Conservation (phyloP, 768 basidiomycete genomes). For the Lactarius psammicola region DNA sequence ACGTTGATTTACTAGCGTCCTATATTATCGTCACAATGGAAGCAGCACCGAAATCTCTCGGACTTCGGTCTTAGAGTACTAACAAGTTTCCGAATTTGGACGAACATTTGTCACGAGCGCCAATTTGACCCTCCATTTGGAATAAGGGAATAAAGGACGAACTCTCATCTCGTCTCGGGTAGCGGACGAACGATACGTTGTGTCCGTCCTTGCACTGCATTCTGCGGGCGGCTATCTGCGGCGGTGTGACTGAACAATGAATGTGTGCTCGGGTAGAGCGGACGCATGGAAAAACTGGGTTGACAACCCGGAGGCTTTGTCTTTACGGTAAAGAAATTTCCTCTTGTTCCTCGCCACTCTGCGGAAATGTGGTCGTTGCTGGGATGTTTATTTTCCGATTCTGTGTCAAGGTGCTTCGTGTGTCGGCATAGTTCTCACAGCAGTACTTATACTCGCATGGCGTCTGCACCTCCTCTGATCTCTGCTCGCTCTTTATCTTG, state of each 20-base stretch:
- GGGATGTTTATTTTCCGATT: not conserved
- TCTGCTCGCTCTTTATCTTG: not conserved
- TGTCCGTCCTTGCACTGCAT: not conserved
- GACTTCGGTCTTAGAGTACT: not conserved
- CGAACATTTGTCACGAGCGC: not conserved
- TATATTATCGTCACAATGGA: not conserved
- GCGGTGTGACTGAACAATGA: not conserved
- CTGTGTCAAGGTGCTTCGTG: not conserved
- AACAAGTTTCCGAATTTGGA: conserved; percentile 11
- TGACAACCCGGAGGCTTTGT: conserved; percentile 4
- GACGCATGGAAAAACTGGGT: not conserved
- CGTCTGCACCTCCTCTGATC: not conserved
- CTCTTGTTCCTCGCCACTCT: not conserved
- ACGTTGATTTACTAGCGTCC: not conserved
- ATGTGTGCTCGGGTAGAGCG: not conserved
- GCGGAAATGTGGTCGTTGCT: not conserved
- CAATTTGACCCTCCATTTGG: not conserved
- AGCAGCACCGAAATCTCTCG: not conserved
- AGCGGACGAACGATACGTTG: not conserved
- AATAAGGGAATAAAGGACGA: conserved; percentile 1
- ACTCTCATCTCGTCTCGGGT: not conserved
- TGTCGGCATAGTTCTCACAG: not conserved
- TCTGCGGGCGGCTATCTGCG: not conserved
- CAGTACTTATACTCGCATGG: conserved; percentile 15
- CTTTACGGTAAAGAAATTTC: not conserved